Evolutionary conservation across 371 early-diverging fungal genomes (phyloP), one percentile per base, ranked within the genome.

Genomic region (Zancudomyces culisetae): DNA sequence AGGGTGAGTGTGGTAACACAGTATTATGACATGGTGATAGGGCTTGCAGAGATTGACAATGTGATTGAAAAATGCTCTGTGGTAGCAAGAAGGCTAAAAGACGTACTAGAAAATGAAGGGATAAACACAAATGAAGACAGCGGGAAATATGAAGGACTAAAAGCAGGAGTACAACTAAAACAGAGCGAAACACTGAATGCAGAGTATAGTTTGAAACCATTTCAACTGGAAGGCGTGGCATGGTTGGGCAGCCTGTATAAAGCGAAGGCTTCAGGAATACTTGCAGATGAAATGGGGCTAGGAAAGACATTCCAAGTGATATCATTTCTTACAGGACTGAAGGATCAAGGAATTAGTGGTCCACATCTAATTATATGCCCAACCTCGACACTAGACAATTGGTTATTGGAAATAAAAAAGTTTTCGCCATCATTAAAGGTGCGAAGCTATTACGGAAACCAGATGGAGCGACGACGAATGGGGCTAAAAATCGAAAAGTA

Each of bases 301-400:
- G 98, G 98, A n/a, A 98, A 98, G 65, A 95, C 97, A 2, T 83
- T 91, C 6, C 96, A 95, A 60, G 87, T 90, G 3, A 94, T 97
- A 56, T 68, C 83, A 27, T 86, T 91, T 52, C 52, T 97, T 29
- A 80, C 79, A 13, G 70, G 74, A 15, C 69, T 87, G 13, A 57
- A 70, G 1, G 78, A 79, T 43, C 55, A 67, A 15, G 77, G 74
- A 0, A 66, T 72, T 20, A 45, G 56, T 4, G 86, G 87, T 0
- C 87, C 86, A 4, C 85, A 83, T 62, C 51, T 92, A 19, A 70
- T 92, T n/a, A 71, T 92, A 21, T 89, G 89, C 1, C 93, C 91
- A 12, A 71, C 89, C 0, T 89, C 90, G n/a, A 89, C 89, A 4
- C 56, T 89, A 23, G 79, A 83, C 23, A 90, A 90, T 62, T 92